Evolutionary conservation across 1,284 basidiomycete species (phyloP), one percentile per base, ranked within the genome.

Genomic region (Tilletia setariae): DNA sequence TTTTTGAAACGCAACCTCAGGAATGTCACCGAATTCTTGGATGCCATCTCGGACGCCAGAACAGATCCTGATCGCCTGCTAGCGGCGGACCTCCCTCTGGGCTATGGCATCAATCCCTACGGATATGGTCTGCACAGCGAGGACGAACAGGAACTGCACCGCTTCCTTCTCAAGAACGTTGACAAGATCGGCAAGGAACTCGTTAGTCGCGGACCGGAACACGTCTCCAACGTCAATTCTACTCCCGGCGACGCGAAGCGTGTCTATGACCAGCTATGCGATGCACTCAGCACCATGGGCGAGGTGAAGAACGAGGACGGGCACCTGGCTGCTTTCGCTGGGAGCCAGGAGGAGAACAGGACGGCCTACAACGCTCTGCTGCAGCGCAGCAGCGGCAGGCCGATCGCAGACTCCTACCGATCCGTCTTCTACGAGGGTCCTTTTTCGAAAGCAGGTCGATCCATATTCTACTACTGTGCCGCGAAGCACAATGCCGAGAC

Each of bases 401-500:
- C 71, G 63, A 69, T 79, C 49, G 73, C 78, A 40, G 71, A 74
- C 2, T 68, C 67, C 66, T 79, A 78, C 42, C 66, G 67, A 7
- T 67, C 68, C 11, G 68, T 80, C 67, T 78, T 80, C 53, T 73
- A 74, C 53, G 76, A 76, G 63, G 78, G 78, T 1, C 68, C 70
- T 11, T 62, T 73, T 1, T 72, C 68, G 19, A 74, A 83, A 77
- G 82, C 78, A 44, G 84, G 84, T 6, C 76, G 80, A 13, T 80
- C 84, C 9, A 84, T 85, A 6, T 84, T 85, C 74, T 85, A 84
- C 77, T 83, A 84, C 64, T 79, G 83, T 63, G 72, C 89, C 67
- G 67, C 63, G n/a, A 72, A 71, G 72, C 86, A 94, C 56, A 89
- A 92, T 71, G 89, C 92, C 1, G 92, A 93, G 75, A 88, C 89